A percentile compares a stretch with the other conserved stretches of the same genome.
Conservation (phyloP, 2,329 filamentous ascomycete genomes). For the Colletotrichum filicis region DNA sequence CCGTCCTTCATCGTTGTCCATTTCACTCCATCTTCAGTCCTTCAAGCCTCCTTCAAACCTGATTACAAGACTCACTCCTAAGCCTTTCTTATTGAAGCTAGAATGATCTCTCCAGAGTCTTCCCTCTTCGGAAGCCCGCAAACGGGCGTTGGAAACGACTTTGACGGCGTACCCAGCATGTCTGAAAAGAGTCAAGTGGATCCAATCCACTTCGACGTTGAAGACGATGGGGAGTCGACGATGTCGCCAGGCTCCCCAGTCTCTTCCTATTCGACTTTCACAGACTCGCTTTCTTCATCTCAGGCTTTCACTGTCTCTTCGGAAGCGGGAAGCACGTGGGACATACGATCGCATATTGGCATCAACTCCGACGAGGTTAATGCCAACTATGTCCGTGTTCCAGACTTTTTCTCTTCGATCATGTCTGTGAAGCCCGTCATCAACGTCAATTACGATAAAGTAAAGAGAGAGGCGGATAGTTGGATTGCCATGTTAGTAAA, state of each 20-base stretch:
- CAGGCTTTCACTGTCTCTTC: not conserved
- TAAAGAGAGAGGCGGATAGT: not conserved
- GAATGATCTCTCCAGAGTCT: not conserved
- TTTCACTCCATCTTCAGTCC: not conserved
- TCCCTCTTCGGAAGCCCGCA: not conserved
- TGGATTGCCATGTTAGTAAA: not conserved
- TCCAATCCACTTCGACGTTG: not conserved
- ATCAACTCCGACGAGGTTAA: not conserved
- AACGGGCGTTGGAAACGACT: not conserved
- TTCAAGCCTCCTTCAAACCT: not conserved
- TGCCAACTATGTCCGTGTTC: not conserved
- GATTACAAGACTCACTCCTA: too few relatives aligned
- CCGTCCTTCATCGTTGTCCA: not conserved
- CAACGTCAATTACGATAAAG: not conserved
- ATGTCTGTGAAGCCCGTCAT: not conserved
- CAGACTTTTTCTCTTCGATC: not conserved
- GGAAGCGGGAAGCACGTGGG: not conserved
- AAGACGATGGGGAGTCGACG: not conserved
- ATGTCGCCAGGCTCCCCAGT: not conserved
- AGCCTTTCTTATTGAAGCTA: too few relatives aligned
- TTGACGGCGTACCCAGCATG: not conserved
- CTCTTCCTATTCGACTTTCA: not conserved
- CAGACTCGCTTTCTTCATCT: not conserved
- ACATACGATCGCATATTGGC: not conserved
- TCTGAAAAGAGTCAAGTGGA: not conserved